These are phyloP conservation scores for Cynanchum wilfordii DNA, from an alignment of 257 asterid genomes.

Conservation along the genomic window DNA sequence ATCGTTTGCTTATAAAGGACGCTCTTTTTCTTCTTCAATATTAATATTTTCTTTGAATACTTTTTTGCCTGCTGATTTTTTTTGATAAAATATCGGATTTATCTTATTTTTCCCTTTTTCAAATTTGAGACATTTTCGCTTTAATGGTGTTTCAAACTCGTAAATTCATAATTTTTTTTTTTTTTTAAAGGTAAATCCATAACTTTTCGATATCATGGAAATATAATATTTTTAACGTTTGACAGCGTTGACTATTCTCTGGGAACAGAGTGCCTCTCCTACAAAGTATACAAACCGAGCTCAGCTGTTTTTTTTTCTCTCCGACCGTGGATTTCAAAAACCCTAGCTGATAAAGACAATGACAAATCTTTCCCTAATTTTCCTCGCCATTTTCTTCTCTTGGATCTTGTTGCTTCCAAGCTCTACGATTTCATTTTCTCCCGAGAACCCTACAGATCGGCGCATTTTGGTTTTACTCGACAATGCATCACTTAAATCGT, in stretches of 20 bases:
- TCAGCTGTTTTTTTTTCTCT: slow-evolving; percentile 1
- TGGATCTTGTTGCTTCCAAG: slow-evolving; percentile 35
- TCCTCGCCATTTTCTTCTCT: slow-evolving; percentile 19
- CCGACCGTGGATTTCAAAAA: slow-evolving; percentile 13
- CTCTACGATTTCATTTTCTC: slow-evolving; percentile 43
- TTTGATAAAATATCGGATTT: too few relatives aligned
- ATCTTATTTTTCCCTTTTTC: background rate
- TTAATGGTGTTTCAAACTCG: too few relatives aligned
- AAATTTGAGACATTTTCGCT: too few relatives aligned
- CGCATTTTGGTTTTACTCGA: slow-evolving; percentile 64
- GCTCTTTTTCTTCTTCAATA: background rate
- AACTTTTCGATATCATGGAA: too few relatives aligned
- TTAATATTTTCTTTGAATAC: background rate
- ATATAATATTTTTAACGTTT: too few relatives aligned
- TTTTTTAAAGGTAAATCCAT: too few relatives aligned
- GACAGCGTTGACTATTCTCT: background rate
- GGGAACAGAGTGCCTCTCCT: background rate
- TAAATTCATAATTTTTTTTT: too few relatives aligned
- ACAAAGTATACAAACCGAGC: background rate
- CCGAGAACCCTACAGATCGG: slow-evolving; percentile 61
- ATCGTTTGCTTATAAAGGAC: background rate
- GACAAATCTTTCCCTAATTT: slow-evolving; percentile 3
- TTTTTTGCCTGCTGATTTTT: too few relatives aligned
- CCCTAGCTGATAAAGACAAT: slow-evolving; percentile 14
- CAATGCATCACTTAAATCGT: slow-evolving; percentile 63